These are phyloP conservation scores for Neofusicoccum umdonicola DNA, from an alignment of 2,329 filamentous ascomycete genomes.

Conservation along the genomic window DNA sequence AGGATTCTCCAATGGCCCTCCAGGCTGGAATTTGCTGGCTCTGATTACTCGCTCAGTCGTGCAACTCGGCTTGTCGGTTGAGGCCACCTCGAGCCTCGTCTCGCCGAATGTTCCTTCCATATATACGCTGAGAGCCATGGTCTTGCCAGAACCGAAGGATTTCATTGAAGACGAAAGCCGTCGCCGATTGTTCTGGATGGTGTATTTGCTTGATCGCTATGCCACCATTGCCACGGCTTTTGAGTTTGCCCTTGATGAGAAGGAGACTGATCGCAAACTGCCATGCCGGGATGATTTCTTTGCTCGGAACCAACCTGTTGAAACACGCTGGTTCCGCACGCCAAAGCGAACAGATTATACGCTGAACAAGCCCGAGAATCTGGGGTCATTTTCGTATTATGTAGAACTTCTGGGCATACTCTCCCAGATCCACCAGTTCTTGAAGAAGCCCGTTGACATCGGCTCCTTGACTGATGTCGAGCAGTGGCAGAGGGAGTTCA, in stretches of 20 bases:
- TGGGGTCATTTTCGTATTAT: slow-evolving; percentile 86
- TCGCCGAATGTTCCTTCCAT: slow-evolving; percentile 81
- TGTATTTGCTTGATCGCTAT: slow-evolving; percentile 86
- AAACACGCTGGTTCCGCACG: slow-evolving; percentile 74
- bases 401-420: slow-evolving; percentile 86
- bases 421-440: slow-evolving; percentile 81
- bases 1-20: slow-evolving; percentile 83
- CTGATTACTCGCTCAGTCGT: slow-evolving; percentile 86
- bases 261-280: slow-evolving; percentile 81
- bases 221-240: slow-evolving; percentile 89
- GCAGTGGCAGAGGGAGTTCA: slow-evolving; percentile 83
- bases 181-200: slow-evolving; percentile 87
- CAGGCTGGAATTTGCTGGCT: slow-evolving; percentile 88
- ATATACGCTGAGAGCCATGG: slow-evolving; percentile 81
- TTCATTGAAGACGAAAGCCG: slow-evolving; percentile 89
- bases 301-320: slow-evolving; percentile 77
- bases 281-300: slow-evolving; percentile 87
- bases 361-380: slow-evolving; percentile 70
- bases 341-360: slow-evolving; percentile 56
- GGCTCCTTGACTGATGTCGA: slow-evolving; percentile 80
- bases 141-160: slow-evolving; percentile 76
- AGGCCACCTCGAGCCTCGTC: slow-evolving; percentile 74
- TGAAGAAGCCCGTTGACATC: slow-evolving; percentile 88
- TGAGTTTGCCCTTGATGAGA: slow-evolving; percentile 84
- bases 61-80: slow-evolving; percentile 80